Percentiles rank a stretch among this genome's conserved stretches.
Evolutionary conservation across 768 basidiomycete species (phyloP).

Genomic region (Leccinellum luteum): DNA sequence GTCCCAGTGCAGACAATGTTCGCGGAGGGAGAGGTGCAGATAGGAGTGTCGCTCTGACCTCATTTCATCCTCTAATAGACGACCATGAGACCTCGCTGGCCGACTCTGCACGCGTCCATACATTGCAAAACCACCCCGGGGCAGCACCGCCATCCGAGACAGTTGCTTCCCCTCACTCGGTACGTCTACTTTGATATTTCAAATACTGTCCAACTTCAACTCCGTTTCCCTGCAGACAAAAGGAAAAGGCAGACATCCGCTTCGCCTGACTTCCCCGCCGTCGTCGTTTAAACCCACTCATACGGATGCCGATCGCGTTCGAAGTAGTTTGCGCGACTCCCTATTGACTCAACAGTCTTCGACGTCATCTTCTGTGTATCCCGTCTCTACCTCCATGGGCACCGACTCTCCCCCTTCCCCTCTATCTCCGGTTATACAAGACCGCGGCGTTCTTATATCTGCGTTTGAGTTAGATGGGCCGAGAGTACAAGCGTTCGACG

Average conservation of each 20-base stretch:
- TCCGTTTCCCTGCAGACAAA: slow-evolving; percentile 27
- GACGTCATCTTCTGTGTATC: slow-evolving; percentile 76
- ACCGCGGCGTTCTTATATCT: slow-evolving; percentile 42
- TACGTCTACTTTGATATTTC: slow-evolving; percentile 17
- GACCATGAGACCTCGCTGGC: slow-evolving; percentile 7
- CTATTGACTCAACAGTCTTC: slow-evolving; percentile 61
- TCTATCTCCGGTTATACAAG: slow-evolving; percentile 48
- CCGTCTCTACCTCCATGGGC: slow-evolving; percentile 64
- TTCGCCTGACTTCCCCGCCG: slow-evolving; percentile 36
- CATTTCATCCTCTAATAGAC: slow-evolving; percentile 25
- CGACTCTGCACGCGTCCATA: background rate
- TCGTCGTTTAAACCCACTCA: slow-evolving; percentile 31
- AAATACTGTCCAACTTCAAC: slow-evolving; percentile 18
- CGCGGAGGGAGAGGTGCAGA: slow-evolving; percentile 12
- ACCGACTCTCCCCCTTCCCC: slow-evolving; percentile 67
- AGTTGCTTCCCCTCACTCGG: slow-evolving; percentile 13
- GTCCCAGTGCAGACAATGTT: slow-evolving; percentile 11
- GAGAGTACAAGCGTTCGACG: slow-evolving; percentile 51
- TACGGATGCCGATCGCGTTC: slow-evolving; percentile 35
- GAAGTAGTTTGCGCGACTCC: slow-evolving; percentile 57
- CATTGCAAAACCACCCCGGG: slow-evolving; percentile 10
- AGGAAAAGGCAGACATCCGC: slow-evolving; percentile 34
- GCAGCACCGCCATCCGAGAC: slow-evolving; percentile 13
- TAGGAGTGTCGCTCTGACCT: slow-evolving; percentile 27
- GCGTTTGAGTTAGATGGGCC: slow-evolving; percentile 48